Evolutionary conservation across 257 asterid genomes (phyloP).

Genomic region (Cordia subcordata): DNA sequence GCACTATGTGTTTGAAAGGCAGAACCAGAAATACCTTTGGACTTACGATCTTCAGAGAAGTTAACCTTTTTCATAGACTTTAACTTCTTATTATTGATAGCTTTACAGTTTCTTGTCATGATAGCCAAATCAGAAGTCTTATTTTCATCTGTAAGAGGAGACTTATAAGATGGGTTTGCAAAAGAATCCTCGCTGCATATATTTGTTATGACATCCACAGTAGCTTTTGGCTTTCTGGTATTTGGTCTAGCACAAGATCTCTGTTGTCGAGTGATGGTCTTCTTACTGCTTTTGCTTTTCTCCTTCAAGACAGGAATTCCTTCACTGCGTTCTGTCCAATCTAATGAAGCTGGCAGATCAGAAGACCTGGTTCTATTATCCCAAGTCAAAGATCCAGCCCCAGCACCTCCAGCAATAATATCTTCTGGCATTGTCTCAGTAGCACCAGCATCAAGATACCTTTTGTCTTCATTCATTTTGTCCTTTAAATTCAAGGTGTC

Average conservation of each 20-base stretch:
- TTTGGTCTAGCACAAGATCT: conserved; percentile 12
- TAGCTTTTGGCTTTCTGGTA: conserved; percentile 23
- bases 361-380: conserved; percentile 8
- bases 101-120: conserved; percentile 17
- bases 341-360: conserved; percentile 29
- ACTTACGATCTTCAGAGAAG: conserved; percentile 30
- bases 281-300: conserved; percentile 16
- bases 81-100: conserved; percentile 11
- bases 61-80: conserved; percentile 40
- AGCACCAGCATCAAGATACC: conserved; percentile 18
- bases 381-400: conserved; percentile 17
- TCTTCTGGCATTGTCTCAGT: conserved; percentile 16
- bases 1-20: conserved; percentile 11
- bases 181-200: conserved; percentile 21
- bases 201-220: conserved; percentile 17
- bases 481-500: conserved; percentile 14
- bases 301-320: conserved; percentile 20
- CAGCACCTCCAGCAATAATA: conserved; percentile 19
- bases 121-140: conserved; percentile 18
- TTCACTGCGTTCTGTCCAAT: conserved; percentile 18
- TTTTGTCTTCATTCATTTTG: conserved; percentile 23
- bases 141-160: conserved; percentile 18
- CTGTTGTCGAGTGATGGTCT: conserved; percentile 13
- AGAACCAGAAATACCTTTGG: conserved; percentile 18
- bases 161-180: conserved; percentile 21